phyloP scores from a whole-genome alignment of 2,329 filamentous ascomycete genomes.

The Colletotrichum musae region DNA sequence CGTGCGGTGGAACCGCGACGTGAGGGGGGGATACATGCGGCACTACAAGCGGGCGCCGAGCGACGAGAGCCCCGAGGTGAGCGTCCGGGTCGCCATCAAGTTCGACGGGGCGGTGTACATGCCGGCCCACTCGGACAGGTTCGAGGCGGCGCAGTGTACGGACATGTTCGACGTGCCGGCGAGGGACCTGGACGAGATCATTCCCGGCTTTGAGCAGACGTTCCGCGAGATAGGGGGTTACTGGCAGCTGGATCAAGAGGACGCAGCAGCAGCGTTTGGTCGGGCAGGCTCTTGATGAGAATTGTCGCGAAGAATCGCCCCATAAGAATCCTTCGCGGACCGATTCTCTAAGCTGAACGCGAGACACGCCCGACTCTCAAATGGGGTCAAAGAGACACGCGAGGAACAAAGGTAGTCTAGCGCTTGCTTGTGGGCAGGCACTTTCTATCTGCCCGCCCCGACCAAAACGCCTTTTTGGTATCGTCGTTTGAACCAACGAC shows the following conservation, averaged over 20 bases:
- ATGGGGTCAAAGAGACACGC: slow-evolving; percentile 19
- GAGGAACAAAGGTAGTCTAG: slow-evolving; percentile 21
- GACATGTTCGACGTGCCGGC: slow-evolving; percentile 30
- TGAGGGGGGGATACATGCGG: slow-evolving; percentile 22
- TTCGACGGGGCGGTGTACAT: slow-evolving; percentile 31
- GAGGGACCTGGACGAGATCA: slow-evolving; percentile 21
- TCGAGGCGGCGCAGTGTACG: slow-evolving; percentile 27
- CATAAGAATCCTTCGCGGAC: slow-evolving; percentile 10
- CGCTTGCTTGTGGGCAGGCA: neutral
- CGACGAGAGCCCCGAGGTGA: slow-evolving; percentile 25
- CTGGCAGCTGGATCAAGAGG: slow-evolving; percentile 35
- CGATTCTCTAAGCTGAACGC: slow-evolving; percentile 2
- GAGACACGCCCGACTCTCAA: slow-evolving; percentile 3
- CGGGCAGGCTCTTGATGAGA: slow-evolving; percentile 2
- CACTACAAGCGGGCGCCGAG: slow-evolving; percentile 29
- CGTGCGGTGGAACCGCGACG: slow-evolving; percentile 28
- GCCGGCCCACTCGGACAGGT: slow-evolving; percentile 10
- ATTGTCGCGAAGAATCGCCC: neutral
- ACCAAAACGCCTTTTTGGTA: neutral
- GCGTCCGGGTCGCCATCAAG: slow-evolving; percentile 27
- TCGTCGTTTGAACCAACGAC: neutral
- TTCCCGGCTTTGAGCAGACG: slow-evolving; percentile 31
- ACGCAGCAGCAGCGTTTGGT: neutral
- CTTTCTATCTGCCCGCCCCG: neutral
- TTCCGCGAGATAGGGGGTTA: slow-evolving; percentile 30